Evolutionary conservation across 2,329 filamentous ascomycete species (phyloP).

Genomic region (Exophiala mesophila): DNA sequence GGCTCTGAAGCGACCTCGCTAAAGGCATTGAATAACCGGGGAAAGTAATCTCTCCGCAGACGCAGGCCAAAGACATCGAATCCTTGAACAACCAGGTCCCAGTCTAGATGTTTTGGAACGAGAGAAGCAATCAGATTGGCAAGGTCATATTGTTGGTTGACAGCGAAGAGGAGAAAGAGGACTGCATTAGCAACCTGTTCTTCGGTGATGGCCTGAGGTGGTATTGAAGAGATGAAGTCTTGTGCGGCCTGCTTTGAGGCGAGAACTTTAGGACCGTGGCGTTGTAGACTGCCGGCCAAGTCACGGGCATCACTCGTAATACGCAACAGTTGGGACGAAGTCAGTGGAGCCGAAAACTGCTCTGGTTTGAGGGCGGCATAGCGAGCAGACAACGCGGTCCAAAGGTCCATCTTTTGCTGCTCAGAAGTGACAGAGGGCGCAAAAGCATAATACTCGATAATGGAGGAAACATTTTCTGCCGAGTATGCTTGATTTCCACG

Average conservation of each 20-base stretch:
- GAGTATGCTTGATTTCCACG: slow-evolving; percentile 11
- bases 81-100: slow-evolving; percentile 65
- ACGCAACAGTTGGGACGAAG: slow-evolving; percentile 42
- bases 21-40: slow-evolving; percentile 73
- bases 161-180: slow-evolving; percentile 62
- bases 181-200: slow-evolving; percentile 78
- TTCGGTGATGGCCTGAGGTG: slow-evolving; percentile 64
- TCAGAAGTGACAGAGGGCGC: slow-evolving; percentile 11
- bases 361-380: slow-evolving; percentile 29
- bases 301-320: slow-evolving; percentile 39
- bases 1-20: slow-evolving; percentile 63
- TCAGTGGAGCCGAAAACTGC: slow-evolving; percentile 40
- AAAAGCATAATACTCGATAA: slow-evolving; percentile 23
- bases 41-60: slow-evolving; percentile 73
- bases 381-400: slow-evolving; percentile 14
- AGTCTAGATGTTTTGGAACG: slow-evolving; percentile 55
- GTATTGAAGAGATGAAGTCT: slow-evolving; percentile 53
- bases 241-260: slow-evolving; percentile 66
- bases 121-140: slow-evolving; percentile 62
- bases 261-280: slow-evolving; percentile 69
- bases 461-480: slow-evolving; percentile 18
- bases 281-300: slow-evolving; percentile 63
- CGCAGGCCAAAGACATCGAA: slow-evolving; percentile 77
- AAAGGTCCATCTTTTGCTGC: slow-evolving; percentile 18
- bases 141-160: slow-evolving; percentile 60